Base-by-base conservation (phyloP, 1,284 basidiomycete genomes). In the Heimioporus retisporus region DNA sequence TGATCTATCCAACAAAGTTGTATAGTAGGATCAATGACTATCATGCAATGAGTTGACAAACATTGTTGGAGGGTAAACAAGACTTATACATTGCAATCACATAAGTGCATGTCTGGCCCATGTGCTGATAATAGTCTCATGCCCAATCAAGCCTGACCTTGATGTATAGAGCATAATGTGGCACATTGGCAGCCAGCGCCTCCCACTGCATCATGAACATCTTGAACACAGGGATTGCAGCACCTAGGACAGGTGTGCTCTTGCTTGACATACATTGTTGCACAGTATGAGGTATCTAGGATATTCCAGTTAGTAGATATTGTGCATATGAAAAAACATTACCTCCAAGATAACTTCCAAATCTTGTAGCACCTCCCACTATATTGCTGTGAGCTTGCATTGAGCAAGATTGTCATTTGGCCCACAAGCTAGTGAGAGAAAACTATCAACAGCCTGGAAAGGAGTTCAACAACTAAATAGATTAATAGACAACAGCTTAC, bases 11-110 rank as follows among this genome's bases (percentile, higher is more conserved):
- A 63, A 13, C 2, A 51, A 14, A 63, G 55, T 18, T 6, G 4
- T 14, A 63, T 58, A 6, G 23, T 63, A 6, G 61, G 55, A 15
- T 63, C 23, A 10, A 63, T 21, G 31, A 63, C 55, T 63, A 16
- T 16, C 11, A 6, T 28, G 3, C 8, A 28, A 54, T 4, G 51
- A 6, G 16, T 44, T n/a, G n/a, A n/a, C n/a, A n/a, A n/a, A n/a
- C n/a, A n/a, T n/a, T n/a, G n/a, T n/a, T n/a, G n/a, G n/a, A n/a
- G n/a, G n/a, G n/a, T n/a, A n/a, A n/a, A n/a, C n/a, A n/a, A n/a
- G n/a, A n/a, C 55, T 57, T 57, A 63, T 48, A 57, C 61, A 63
- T 63, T 3, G 55, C 55, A 25, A 54, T 31, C 6, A 15, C 5
- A 54, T 54, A 54, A 6, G 51, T 28, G 2, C 21, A 3, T 6